A percentile compares a stretch with the other conserved stretches of the same genome.
Evolutionary conservation across 768 basidiomycete species (phyloP).

Genomic region (Kwoniella shandongensis): DNA sequence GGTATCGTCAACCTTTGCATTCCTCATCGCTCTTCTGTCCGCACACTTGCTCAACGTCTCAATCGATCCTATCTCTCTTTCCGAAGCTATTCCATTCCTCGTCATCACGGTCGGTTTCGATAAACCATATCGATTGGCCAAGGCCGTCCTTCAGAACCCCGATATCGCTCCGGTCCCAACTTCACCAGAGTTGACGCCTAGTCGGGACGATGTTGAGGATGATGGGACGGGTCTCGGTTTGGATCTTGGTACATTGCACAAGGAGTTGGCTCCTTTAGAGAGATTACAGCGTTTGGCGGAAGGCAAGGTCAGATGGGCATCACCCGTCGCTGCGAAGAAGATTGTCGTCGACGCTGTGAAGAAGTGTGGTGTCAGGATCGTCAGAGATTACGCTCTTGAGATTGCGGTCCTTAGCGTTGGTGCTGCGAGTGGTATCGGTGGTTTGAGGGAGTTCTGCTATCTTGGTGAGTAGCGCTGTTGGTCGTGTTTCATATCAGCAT

Average conservation of each 20-base stretch:
- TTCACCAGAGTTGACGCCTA: constrained; percentile 39
- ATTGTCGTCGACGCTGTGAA: constrained; percentile 82
- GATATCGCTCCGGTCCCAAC: constrained; percentile 54
- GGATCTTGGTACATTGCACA: constrained; percentile 47
- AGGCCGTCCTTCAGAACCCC: constrained; percentile 83
- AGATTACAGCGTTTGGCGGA: constrained; percentile 50
- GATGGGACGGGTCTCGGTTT: constrained; percentile 32
- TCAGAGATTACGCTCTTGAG: constrained; percentile 90
- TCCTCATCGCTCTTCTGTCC: constrained; percentile 77
- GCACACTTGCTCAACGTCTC: constrained; percentile 75
- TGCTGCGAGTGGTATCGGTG: constrained; percentile 79
- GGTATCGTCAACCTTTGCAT: constrained; percentile 74
- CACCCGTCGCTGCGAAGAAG: constrained; percentile 67
- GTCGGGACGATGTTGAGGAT: constrained; percentile 18
- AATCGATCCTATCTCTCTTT: constrained; percentile 87
- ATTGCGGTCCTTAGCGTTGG: constrained; percentile 85
- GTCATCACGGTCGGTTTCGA: constrained; percentile 98
- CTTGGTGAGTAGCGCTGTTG: constrained; percentile 60
- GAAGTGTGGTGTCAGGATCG: constrained; percentile 74
- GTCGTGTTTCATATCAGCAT: background rate
- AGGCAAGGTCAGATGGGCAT: constrained; percentile 53
- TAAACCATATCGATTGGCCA: constrained; percentile 88
- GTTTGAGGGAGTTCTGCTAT: constrained; percentile 89
- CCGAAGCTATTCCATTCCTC: constrained; percentile 94
- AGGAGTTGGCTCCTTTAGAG: constrained; percentile 50